Evolutionary conservation across 1,139 yeast species (phyloP).

Genomic region (Pichia sp.): DNA sequence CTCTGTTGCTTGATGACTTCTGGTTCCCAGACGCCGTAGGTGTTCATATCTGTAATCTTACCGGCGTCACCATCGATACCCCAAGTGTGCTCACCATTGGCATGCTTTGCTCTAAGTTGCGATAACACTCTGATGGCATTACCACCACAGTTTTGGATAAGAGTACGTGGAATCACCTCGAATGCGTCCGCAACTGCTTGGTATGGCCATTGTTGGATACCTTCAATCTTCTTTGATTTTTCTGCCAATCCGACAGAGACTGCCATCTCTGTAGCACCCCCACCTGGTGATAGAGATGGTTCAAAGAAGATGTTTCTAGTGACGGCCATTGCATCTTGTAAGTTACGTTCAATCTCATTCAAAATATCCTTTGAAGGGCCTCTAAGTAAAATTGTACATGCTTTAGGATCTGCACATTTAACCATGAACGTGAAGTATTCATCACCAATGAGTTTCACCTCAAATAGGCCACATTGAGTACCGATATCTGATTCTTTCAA

Average conservation of each 20-base stretch:
- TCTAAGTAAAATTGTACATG: conserved; percentile 87
- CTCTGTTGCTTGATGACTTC: conserved; percentile 96
- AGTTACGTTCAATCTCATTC: conserved; percentile 92
- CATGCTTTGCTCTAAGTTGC: conserved; percentile 93
- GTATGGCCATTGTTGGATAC: conserved; percentile 97
- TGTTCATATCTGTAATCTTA: conserved; percentile 90
- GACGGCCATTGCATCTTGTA: conserved; percentile 98
- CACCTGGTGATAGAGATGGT: conserved; percentile 96
- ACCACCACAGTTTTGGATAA: conserved; percentile 96
- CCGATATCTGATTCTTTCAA: conserved; percentile 88
- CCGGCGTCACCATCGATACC: conserved; percentile 97
- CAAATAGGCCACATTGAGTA: conserved; percentile 80
- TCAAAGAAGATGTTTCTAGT: conserved; percentile 93
- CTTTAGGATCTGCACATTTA: conserved; percentile 78
- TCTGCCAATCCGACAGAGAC: conserved; percentile 84
- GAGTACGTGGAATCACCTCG: conserved; percentile 96
- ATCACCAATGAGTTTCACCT: conserved; percentile 93
- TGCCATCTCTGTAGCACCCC: conserved; percentile 99
- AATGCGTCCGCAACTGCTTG: conserved; percentile 98
- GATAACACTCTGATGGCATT: conserved; percentile 87
- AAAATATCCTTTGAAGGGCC: conserved; percentile 97
- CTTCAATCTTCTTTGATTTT: conserved; percentile 87
- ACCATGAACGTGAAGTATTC: conserved; percentile 88
- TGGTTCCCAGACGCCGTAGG: conserved; percentile 98
- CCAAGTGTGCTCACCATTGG: conserved; percentile 74